Base-by-base conservation (phyloP, 2,329 filamentous ascomycete genomes). In the Botrytis cinerea region DNA sequence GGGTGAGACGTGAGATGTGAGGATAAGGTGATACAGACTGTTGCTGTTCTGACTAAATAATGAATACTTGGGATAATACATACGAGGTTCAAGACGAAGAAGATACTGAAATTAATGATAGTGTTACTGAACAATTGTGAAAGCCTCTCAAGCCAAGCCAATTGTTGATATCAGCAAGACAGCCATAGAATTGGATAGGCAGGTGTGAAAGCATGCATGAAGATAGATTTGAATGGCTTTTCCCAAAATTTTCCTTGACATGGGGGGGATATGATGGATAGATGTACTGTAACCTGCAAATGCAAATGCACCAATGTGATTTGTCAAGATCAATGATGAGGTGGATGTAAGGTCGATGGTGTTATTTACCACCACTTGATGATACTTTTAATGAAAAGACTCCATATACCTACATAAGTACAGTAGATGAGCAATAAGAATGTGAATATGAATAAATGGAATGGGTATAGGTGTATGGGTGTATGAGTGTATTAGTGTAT, bases 221-320 rank as follows among this genome's bases (percentile, higher is more conserved):
- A 22, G 43, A 48, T 64, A 20, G 35, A 51, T 35, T 20, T 28
- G 64, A 43, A 57, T 22, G 35, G 48, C 35, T 43, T 68, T 51
- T 68, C 35, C 45, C 38, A 68, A 51, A 48, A 28, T 40, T 72
- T 48, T 40, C 51, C 62, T 68, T 25, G 20, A 60, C 71, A 68
- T 35, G 51, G 71, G 59, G n/a, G 51, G 51, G 35, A 48, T 48
- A 51, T 72, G 48, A 72, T 46, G n/a, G 51, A 32, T 57, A 18
- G n/a, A 57, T 57, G 62, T 46, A 60, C 32, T 71, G 70, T 57
- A 71, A 66, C 70, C 69, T 71, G 59, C 43, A 45, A 59, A 45
- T 63, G 59, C 35, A 46, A 32, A 54, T 54, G 46, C 64, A 68
- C 35, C 32, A 22, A 68, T 28, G 32, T 8, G 35, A 68, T 28